Base-by-base conservation (phyloP, 768 basidiomycete genomes). In the Paxillus ammoniavirescens region DNA sequence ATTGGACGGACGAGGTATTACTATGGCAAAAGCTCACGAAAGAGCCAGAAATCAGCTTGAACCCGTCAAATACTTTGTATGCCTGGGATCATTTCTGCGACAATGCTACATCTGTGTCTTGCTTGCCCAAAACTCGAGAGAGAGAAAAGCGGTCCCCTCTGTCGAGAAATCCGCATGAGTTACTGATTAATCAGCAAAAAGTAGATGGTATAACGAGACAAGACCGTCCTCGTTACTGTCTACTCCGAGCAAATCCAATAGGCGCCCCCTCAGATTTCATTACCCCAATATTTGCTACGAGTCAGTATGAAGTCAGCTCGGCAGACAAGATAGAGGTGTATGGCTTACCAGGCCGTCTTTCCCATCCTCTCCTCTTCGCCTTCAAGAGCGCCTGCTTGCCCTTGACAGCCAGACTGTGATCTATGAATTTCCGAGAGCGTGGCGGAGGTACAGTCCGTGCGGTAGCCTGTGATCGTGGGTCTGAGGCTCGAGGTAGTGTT, bases 311-410 rank as follows among this genome's bases (percentile, higher is more conserved):
- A 17, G 12, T 47, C 13, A 59, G 40, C 13, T 13, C 6, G 21
- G 33, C 6, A 26, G 45, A n/a, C 12, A 9, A 28, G 37, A 21
- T 7, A 26, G 13, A 23, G 63, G 43, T 17, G 42, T 17, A 18
- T n/a, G 9, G 65, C 75, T 41, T 57, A 86, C 86, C 84, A 47
- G 83, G 73, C 64, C 75, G 73, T 45, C 86, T 73, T 58, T 83
- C 78, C 85, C 86, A 88, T 26, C 77, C 76, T 47, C 62, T 71
- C 46, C 73, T 73, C 51, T 71, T 74, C 40, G 71, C 70, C 42
- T 69, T 69, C 50, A 61, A 60, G 14, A 66, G 55, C 23, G 62
- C 59, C 37, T 44, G 28, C 36, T 61, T 60, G 15, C 76, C 75
- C 53, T 75, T 80, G 41, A 85, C 59, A 21, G 76, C 78, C 4